Conservation (phyloP, 2,329 filamentous ascomycete genomes). For the Cercospora canescens region DNA sequence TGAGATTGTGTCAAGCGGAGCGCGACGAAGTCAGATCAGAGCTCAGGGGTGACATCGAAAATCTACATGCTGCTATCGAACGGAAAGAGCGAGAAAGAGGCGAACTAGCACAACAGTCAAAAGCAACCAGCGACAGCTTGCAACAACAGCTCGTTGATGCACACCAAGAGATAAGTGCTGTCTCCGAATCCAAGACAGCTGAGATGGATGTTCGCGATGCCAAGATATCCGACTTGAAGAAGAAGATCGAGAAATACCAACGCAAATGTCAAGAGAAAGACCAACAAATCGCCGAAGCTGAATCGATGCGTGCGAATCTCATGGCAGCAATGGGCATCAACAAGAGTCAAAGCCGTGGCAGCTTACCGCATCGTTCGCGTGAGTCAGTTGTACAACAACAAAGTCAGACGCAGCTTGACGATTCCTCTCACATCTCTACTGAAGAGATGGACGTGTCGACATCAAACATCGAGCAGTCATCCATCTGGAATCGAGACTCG, state of each 20-base stretch:
- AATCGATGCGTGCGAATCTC: slow-evolving; percentile 39
- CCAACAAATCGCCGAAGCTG: slow-evolving; percentile 39
- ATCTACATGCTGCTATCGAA: slow-evolving; percentile 39
- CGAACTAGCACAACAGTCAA: not conserved
- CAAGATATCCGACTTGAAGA: slow-evolving; percentile 26
- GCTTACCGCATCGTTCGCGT: slow-evolving; percentile 25
- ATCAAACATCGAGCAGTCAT: slow-evolving; percentile 22
- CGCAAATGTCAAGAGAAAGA: slow-evolving; percentile 38
- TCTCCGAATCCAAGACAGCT: not conserved
- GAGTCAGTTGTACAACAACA: slow-evolving; percentile 13
- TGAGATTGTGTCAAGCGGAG: slow-evolving; percentile 16
- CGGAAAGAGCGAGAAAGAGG: slow-evolving; percentile 20
- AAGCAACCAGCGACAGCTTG: not conserved
- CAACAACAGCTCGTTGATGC: slow-evolving; percentile 2
- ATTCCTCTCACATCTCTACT: slow-evolving; percentile 18
- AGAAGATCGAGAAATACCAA: slow-evolving; percentile 33
- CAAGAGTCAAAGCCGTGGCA: slow-evolving; percentile 8
- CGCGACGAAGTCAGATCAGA: not conserved
- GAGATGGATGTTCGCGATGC: slow-evolving; percentile 16
- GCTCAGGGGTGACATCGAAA: slow-evolving; percentile 37
- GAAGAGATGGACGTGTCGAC: slow-evolving; percentile 20
- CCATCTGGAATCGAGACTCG: slow-evolving; percentile 34
- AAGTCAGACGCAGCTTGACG: slow-evolving; percentile 14
- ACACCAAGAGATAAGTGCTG: not conserved
- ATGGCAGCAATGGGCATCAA: slow-evolving; percentile 40